Percentiles rank a stretch among this genome's conserved stretches.
Evolutionary conservation across 306 rosid genomes (phyloP).

Genomic region (Benincasa hispida): DNA sequence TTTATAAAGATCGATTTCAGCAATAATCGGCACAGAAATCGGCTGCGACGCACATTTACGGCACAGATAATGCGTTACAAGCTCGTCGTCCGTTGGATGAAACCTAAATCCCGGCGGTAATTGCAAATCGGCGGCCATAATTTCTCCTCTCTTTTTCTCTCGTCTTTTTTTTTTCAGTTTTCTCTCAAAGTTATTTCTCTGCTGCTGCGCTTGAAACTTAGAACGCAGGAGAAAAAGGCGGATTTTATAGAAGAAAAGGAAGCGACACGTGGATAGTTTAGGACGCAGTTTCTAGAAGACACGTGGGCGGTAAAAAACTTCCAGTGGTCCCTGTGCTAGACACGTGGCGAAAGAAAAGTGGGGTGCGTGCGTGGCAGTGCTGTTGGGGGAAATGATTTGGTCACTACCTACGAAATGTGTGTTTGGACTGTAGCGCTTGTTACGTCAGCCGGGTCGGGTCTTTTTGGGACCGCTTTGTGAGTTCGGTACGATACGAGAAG

Average conservation of each 20-base stretch:
- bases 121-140: slow-evolving; percentile 55
- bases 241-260: slow-evolving; percentile 23
- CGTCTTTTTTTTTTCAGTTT: neutral
- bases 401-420: slow-evolving; percentile 71
- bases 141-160: neutral
- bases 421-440: slow-evolving; percentile 35
- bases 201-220: slow-evolving; percentile 77
- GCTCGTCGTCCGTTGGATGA: slow-evolving; percentile 96
- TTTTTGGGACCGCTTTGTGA: slow-evolving; percentile 5
- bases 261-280: slow-evolving; percentile 35
- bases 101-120: slow-evolving; percentile 89
- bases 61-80: slow-evolving; percentile 74
- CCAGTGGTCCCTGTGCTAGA: slow-evolving; percentile 10
- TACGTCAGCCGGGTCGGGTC: slow-evolving; percentile 29
- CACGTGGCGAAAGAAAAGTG: slow-evolving; percentile 34
- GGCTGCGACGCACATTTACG: slow-evolving; percentile 69
- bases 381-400: slow-evolving; percentile 27
- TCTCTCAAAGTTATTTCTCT: neutral
- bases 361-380: slow-evolving; percentile 34
- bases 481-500: slow-evolving; percentile 12
- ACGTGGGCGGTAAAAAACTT: slow-evolving; percentile 57
- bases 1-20: slow-evolving; percentile 85
- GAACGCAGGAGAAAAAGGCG: slow-evolving; percentile 24
- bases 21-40: slow-evolving; percentile 69
- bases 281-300: slow-evolving; percentile 37